Percentiles rank a stretch among this genome's conserved stretches.
phyloP scores from a whole-genome alignment of 768 basidiomycete genomes.

The Naematelia encephala region DNA sequence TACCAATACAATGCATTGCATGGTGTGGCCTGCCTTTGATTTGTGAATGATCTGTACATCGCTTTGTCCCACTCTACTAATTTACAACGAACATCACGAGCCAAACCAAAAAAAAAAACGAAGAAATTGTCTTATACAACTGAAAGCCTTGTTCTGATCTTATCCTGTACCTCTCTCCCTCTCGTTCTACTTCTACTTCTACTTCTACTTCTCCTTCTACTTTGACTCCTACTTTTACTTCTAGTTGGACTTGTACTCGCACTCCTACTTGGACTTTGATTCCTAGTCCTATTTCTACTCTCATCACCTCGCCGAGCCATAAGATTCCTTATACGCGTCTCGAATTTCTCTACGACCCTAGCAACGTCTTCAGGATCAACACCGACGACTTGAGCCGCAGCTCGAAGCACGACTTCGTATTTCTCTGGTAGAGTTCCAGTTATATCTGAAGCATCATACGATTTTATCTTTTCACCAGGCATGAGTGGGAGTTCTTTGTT shows the following conservation, averaged over 20 bases:
- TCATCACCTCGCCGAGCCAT: not conserved
- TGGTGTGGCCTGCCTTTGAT: too few relatives aligned
- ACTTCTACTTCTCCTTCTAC: slow-evolving; percentile 9
- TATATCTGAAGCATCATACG: slow-evolving; percentile 68
- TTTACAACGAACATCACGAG: too few relatives aligned
- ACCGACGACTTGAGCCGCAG: slow-evolving; percentile 60
- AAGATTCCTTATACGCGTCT: slow-evolving; percentile 57
- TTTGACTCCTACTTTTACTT: slow-evolving; percentile 10
- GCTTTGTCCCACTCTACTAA: too few relatives aligned
- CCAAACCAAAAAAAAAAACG: too few relatives aligned
- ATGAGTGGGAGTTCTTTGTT: slow-evolving; percentile 38
- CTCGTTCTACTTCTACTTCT: slow-evolving; percentile 16
- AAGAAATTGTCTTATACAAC: too few relatives aligned
- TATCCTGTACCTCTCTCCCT: not conserved
- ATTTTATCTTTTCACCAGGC: slow-evolving; percentile 63
- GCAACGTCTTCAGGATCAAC: slow-evolving; percentile 58
- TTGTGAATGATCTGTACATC: not conserved
- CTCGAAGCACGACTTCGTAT: slow-evolving; percentile 57
- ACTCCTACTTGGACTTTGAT: slow-evolving; percentile 7
- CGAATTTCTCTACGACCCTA: slow-evolving; percentile 63
- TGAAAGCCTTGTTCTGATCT: not conserved
- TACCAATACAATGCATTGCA: slow-evolving; percentile 6
- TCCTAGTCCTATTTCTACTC: not conserved
- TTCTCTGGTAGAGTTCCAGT: slow-evolving; percentile 60
- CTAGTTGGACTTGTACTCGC: slow-evolving; percentile 1